These are phyloP conservation scores for Kregervanrija pseudodelftensis DNA, from an alignment of 805 yeast genomes.

Conservation along the genomic window DNA sequence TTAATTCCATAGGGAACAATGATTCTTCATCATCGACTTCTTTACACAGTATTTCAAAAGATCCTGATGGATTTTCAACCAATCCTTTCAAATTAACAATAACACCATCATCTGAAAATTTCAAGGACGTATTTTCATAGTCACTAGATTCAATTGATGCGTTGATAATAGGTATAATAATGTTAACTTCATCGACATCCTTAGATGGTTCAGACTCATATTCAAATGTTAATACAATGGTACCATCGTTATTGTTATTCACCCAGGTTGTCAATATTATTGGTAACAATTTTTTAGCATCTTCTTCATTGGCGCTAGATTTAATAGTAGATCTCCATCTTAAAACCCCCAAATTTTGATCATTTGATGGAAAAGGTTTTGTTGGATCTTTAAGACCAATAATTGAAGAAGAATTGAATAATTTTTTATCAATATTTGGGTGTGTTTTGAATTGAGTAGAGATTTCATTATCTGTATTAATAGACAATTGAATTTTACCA, in stretches of 20 bases:
- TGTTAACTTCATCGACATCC: slow-evolving; percentile 45
- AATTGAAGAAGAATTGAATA: slow-evolving; percentile 49
- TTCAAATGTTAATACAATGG: slow-evolving; percentile 77
- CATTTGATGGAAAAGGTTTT: slow-evolving; percentile 86
- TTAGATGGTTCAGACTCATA: slow-evolving; percentile 60
- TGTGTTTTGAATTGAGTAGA: slow-evolving; percentile 78
- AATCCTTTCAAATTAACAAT: slow-evolving; percentile 56
- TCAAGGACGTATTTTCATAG: slow-evolving; percentile 46
- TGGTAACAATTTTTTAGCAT: slow-evolving; percentile 54
- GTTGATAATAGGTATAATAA: slow-evolving; percentile 61
- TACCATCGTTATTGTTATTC: slow-evolving; percentile 47
- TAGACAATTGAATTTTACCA: slow-evolving; percentile 52
- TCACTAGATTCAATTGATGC: slow-evolving; percentile 47
- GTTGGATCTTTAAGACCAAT: slow-evolving; percentile 71
- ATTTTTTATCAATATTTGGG: slow-evolving; percentile 84
- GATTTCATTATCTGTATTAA: slow-evolving; percentile 40
- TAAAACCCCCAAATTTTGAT: slow-evolving; percentile 82
- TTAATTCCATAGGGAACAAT: slow-evolving; percentile 80
- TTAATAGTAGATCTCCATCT: slow-evolving; percentile 81
- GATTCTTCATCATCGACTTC: slow-evolving; percentile 67
- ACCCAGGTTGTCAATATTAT: slow-evolving; percentile 82
- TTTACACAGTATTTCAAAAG: slow-evolving; percentile 72
- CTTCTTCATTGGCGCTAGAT: slow-evolving; percentile 35
- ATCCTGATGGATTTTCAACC: slow-evolving; percentile 46
- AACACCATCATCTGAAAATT: slow-evolving; percentile 62